Evolutionary conservation across 352 stramenopile species (phyloP).

Genomic region (Globisporangium solare): DNA sequence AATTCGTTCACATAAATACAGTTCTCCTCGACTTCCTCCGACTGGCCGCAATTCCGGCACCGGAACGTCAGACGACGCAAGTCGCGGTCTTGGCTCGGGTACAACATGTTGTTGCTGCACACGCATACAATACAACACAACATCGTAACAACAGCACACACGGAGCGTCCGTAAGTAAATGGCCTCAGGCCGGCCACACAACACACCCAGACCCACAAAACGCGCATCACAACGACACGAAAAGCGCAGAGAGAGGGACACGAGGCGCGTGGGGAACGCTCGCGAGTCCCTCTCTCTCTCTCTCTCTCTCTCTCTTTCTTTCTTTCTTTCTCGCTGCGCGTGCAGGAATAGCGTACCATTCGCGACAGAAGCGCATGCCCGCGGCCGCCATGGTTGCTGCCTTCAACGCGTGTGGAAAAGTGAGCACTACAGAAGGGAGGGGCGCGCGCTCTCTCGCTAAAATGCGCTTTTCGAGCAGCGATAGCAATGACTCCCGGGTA

Average conservation of each 20-base stretch:
- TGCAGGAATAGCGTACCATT: slow-evolving; percentile 54
- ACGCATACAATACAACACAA: neutral
- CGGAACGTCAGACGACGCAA: slow-evolving; percentile 81
- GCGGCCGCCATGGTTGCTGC: slow-evolving; percentile 52
- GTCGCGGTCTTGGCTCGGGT: slow-evolving; percentile 86
- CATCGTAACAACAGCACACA: too few species aligned
- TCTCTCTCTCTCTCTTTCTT: too few species aligned
- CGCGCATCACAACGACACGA: neutral
- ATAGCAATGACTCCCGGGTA: neutral
- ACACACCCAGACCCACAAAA: neutral
- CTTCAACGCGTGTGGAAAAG: neutral
- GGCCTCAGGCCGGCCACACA: neutral
- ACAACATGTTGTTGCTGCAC: slow-evolving; percentile 89
- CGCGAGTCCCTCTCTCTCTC: too few species aligned
- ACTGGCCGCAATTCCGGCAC: slow-evolving; percentile 84
- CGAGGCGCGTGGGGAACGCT: too few species aligned
- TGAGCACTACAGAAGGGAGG: neutral
- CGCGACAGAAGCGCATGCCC: slow-evolving; percentile 85
- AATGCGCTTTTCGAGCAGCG: neutral
- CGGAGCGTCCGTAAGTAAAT: neutral
- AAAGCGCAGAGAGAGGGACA: neutral
- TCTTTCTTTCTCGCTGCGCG: neutral
- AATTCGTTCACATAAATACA: slow-evolving; percentile 92
- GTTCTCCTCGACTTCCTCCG: slow-evolving; percentile 83
- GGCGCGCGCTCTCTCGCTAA: neutral